Evolutionary conservation across 495 filamentous ascomycete species (phyloP), one percentile per base, ranked within the genome.

Genomic region (Achaetomiella virescens): DNA sequence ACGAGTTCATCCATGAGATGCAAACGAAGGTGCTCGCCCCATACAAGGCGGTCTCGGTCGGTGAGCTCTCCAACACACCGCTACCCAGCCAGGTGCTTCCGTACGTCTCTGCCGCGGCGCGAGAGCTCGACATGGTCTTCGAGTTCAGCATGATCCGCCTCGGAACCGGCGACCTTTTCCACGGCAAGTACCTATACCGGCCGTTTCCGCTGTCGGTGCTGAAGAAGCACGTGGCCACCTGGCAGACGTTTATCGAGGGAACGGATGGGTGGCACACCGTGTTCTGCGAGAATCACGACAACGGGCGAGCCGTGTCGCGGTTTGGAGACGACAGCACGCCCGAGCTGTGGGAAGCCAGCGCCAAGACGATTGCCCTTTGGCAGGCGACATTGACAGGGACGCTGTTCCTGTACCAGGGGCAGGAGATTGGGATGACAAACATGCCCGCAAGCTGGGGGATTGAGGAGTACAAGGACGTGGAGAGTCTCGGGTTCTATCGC

Each of bases 341-440:
- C 2, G 67, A 78, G 49, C 60, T 70, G 33, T 73, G 81, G 21
- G 58, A 68, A 20, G 46, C 70, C 3, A 72, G 77, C 0, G 80
- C 81, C 0, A 90, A 90, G 67, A 77, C 86, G 71, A 65, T 90
- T 37, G 81, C 83, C 0, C 73, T 84, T 18, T 73, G 82, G 63
- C 66, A 85, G 61, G 72, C 74, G 1, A 62, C 59, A 0, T 41
- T 68, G 33, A 60, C 47, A 1, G 65, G 67, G 8, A 68, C 63
- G 4, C 37, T 84, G 4, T 89, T 82, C 55, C 62, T 89, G 4
- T 88, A 86, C 58, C 84, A 90, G 63, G 86, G 86, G 1, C 83
- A 90, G 60, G 86, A 90, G 62, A 63, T 89, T 7, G 86, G 83
- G 0, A 84, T 85, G 78, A 70, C 76, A 2, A 89, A 89, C 61